Conservation (phyloP, 257 asterid species). For the Asclepias syriaca region DNA sequence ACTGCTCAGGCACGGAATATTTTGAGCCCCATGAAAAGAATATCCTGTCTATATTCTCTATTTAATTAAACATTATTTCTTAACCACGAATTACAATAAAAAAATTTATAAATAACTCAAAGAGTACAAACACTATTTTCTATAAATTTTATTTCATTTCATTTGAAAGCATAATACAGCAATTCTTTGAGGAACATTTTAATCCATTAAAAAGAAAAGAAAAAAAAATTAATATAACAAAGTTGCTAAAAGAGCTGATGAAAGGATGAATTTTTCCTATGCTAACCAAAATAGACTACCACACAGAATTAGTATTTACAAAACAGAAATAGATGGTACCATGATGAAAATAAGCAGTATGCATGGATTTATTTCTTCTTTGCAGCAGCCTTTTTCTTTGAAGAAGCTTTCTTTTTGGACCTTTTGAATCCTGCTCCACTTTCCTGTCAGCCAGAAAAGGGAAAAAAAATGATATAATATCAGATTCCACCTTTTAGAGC, state of each 20-base stretch:
- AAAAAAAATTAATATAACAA: background rate
- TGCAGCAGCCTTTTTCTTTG: constrained; percentile 33
- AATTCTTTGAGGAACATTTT: no score
- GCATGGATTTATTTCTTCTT: constrained; percentile 39
- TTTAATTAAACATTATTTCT: no score
- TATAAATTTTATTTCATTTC: no score
- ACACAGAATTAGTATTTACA: constrained; percentile 3
- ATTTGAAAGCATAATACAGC: no score
- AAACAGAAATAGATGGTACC: background rate
- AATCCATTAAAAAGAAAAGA: no score
- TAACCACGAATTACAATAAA: no score
- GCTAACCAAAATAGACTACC: background rate
- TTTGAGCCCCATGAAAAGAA: background rate
- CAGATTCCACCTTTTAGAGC: background rate
- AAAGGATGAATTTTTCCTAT: background rate
- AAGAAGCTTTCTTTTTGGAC: constrained; percentile 45
- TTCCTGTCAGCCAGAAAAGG: constrained; percentile 39
- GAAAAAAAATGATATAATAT: background rate
- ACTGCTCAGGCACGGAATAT: background rate
- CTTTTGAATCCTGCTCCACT: constrained; percentile 42
- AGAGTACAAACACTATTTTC: no score
- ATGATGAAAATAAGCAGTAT: background rate
- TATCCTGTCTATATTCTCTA: background rate
- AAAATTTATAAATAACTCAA: no score
- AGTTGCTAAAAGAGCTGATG: background rate